phyloP scores from a whole-genome alignment of 2,329 filamentous ascomycete species.

The Annulohypoxylon truncatum region DNA sequence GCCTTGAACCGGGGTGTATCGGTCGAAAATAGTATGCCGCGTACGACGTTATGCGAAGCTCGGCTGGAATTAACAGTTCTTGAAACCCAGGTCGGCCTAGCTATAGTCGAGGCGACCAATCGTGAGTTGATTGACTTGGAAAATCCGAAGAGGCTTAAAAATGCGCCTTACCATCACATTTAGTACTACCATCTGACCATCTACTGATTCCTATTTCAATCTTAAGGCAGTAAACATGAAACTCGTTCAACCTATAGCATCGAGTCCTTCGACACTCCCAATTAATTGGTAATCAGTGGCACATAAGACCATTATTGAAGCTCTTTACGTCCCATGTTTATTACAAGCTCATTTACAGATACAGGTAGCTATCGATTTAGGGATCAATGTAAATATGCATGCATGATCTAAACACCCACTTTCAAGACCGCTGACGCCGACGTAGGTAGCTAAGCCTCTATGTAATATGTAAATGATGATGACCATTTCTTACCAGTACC shows the following conservation, averaged over 20 bases:
- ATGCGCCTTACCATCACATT: conserved; percentile 6
- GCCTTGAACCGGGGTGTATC: conserved; percentile 2
- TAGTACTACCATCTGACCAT: neutral
- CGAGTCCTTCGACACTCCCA: conserved; percentile 5
- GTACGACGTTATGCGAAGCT: conserved; percentile 15
- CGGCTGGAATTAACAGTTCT: conserved; percentile 1
- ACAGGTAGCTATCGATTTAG: neutral
- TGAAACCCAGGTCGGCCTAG: conserved; percentile 24
- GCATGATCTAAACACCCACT: conserved; percentile 10
- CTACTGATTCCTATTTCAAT: neutral
- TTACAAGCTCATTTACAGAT: conserved; percentile 11
- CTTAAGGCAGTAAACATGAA: conserved; percentile 25
- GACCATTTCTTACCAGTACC: conserved; percentile 2
- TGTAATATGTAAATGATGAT: neutral
- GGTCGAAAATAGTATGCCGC: conserved; percentile 26
- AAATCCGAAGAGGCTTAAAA: conserved; percentile 30
- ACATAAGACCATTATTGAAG: conserved; percentile 17
- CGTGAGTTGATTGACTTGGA: conserved; percentile 30
- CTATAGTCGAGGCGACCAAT: conserved; percentile 25
- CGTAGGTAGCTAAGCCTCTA: conserved; percentile 1
- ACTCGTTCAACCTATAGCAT: conserved; percentile 14
- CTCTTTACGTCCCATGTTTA: conserved; percentile 24
- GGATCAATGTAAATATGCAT: neutral
- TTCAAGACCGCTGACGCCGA: conserved; percentile 4
- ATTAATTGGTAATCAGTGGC: conserved; percentile 1